A percentile compares a stretch with the other conserved stretches of the same genome.
Evolutionary conservation across 306 rosid species (phyloP).

Genomic region (Quercus wislizeni): DNA sequence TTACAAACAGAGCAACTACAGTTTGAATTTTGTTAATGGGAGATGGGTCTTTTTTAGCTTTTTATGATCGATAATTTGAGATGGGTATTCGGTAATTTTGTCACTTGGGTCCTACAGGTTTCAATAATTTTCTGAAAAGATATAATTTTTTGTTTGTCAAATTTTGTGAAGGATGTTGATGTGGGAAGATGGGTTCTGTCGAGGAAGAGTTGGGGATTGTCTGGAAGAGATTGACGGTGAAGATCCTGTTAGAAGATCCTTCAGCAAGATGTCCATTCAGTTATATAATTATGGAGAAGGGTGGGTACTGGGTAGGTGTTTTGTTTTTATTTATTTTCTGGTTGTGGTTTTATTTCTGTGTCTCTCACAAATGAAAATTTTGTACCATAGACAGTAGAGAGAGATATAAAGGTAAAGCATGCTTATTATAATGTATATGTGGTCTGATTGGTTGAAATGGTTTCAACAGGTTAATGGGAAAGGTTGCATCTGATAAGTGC

Average conservation of each 20-base stretch:
- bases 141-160: neutral
- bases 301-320: constrained; percentile 99
- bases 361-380: neutral
- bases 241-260: constrained; percentile 88
- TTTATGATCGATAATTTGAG: neutral
- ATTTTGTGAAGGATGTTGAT: constrained; percentile 80
- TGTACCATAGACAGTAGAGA: constrained; percentile 18
- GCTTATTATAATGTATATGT: neutral
- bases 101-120: constrained; percentile 6
- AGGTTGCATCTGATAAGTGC: constrained; percentile 99
- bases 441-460: constrained; percentile 31
- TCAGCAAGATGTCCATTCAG: constrained; percentile 99
- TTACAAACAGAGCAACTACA: neutral
- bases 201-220: constrained; percentile 73
- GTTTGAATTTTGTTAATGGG: neutral
- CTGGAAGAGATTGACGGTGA: constrained; percentile 87
- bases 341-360: constrained; percentile 13
- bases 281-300: constrained; percentile 99
- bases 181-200: constrained; percentile 99
- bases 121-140: neutral
- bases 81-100: neutral
- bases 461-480: constrained; percentile 89
- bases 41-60: neutral
- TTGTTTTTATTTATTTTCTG: neutral
- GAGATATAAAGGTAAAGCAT: neutral